Base-by-base conservation (phyloP, 1,139 yeast genomes). In the Yamadazyma blattariae region DNA sequence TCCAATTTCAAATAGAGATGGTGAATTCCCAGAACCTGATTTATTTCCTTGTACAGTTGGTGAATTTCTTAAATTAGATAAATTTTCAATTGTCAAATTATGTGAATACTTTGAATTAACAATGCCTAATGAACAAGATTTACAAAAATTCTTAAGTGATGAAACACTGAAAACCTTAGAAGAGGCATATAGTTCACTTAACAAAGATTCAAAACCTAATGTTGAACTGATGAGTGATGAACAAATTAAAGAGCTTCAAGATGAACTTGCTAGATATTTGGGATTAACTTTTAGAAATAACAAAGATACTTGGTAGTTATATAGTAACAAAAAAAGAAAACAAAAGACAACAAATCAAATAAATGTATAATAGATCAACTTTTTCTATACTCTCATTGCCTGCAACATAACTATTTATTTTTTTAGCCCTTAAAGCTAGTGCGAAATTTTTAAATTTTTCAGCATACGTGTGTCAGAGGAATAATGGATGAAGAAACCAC, bases 81-180 rank as follows among this genome's bases (percentile, higher is more conserved):
- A 74, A 39, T 58, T 60, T 10, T 59, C 60, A 7, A 50, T 85
- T 26, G 67, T 81, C 20, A 64, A 66, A 33, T 64, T 87, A 52
- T 74, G 84, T 32, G 71, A 77, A 42, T 87, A 82, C 57, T 88
- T 85, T 60, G 96, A 82, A 45, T 56, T 82, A 33, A 57, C 82
- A 28, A 74, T 81, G 12, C 75, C 79, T 16, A 66, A 71, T 21
- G 56, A 72, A 38, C 71, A 71, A 29, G 64, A 63, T 34, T 59
- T 74, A 45, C 65, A 71, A 23, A 69, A 72, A 23, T 64, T 67
- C 36, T 52, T 74, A 36, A 72, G 69, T 32, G 77, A 75, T 15
- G 66, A 70, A 6, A 40, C 41, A 7, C 50, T 48, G 30, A 59
- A 56, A 21, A 29, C 42, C 21, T 50, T 62, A 2, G 66, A 69